phyloP scores from a whole-genome alignment of 768 basidiomycete genomes.

The Podaxis sp. region DNA sequence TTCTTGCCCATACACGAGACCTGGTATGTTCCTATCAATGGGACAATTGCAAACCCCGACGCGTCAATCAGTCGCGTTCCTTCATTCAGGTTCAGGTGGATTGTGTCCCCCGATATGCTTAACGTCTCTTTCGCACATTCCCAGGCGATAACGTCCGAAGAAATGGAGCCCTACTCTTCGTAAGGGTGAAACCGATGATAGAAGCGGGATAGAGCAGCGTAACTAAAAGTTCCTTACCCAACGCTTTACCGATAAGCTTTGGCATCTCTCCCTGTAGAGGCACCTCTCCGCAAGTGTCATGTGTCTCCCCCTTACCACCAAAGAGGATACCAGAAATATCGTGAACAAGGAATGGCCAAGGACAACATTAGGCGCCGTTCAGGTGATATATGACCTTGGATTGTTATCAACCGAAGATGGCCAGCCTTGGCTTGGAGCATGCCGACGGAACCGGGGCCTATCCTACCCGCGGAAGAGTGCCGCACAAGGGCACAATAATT shows the following conservation, averaged over 20 bases:
- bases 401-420: slow-evolving; percentile 8
- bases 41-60: too few species aligned
- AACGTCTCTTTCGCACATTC: slow-evolving; percentile 4
- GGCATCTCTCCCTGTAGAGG: neutral
- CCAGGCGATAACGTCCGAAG: slow-evolving; percentile 7
- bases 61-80: too few species aligned
- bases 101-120: too few species aligned
- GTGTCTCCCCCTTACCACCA: neutral
- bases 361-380: neutral
- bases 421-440: slow-evolving; percentile 11
- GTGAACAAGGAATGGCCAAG: slow-evolving; percentile 12
- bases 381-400: slow-evolving; percentile 3
- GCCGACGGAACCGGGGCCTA: slow-evolving; percentile 10
- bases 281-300: slow-evolving; percentile 5
- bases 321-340: slow-evolving; percentile 11
- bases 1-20: too few species aligned
- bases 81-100: too few species aligned
- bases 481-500: neutral
- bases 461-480: slow-evolving; percentile 7
- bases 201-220: neutral
- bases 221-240: slow-evolving; percentile 1
- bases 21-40: too few species aligned
- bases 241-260: slow-evolving; percentile 9
- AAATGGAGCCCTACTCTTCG: neutral
- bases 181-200: slow-evolving; percentile 3